phyloP scores from a whole-genome alignment of 106 monocot genomes.

The Dioscorea alata region DNA sequence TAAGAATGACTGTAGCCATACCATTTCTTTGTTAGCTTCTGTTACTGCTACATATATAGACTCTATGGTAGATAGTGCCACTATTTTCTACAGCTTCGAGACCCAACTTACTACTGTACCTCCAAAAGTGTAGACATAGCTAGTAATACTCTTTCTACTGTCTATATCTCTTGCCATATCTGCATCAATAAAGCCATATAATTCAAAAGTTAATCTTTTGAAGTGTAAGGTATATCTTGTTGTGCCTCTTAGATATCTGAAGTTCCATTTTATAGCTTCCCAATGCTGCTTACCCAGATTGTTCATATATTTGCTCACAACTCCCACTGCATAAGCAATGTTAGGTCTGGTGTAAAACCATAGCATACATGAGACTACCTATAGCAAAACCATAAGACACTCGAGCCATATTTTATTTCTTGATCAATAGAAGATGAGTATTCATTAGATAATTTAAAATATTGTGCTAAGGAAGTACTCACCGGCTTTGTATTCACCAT shows the following conservation, averaged over 20 bases:
- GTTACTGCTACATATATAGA: background rate
- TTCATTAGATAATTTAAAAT: background rate
- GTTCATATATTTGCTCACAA: background rate
- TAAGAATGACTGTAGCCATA: background rate
- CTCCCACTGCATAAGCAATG: background rate
- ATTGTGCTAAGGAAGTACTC: background rate
- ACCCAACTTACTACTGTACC: background rate
- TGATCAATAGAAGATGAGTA: background rate
- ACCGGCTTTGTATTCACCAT: background rate
- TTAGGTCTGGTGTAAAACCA: background rate
- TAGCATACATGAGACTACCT: background rate
- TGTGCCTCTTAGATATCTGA: background rate
- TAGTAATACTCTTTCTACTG: background rate
- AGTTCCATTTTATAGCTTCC: background rate
- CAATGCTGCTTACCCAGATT: background rate
- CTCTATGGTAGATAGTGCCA: background rate
- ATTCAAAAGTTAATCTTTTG: background rate
- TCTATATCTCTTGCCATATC: constrained; percentile 2
- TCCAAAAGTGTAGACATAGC: background rate
- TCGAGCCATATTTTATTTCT: background rate
- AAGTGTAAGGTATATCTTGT: background rate
- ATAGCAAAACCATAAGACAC: background rate
- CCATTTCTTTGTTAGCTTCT: background rate
- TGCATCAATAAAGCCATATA: background rate
- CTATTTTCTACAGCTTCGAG: background rate